These are phyloP conservation scores for Cryphonectria naterciae DNA, from an alignment of 2,329 filamentous ascomycete species.

Conservation along the genomic window DNA sequence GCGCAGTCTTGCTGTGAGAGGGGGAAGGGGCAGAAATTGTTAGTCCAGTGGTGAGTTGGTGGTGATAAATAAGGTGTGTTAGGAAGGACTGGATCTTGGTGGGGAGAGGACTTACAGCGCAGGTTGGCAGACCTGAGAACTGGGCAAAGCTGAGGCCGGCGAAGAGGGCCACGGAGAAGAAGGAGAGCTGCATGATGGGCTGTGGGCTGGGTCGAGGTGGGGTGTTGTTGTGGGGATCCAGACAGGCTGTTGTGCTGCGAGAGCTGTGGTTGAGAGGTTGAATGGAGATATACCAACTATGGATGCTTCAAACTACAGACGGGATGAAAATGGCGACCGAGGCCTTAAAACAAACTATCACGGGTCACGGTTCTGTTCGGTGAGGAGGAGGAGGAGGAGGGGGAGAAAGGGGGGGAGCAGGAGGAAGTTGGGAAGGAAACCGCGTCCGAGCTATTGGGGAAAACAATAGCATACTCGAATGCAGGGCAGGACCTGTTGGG, in stretches of 20 bases:
- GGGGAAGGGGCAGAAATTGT: not conserved
- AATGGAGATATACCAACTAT: not conserved
- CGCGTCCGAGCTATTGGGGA: not conserved
- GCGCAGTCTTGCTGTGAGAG: constrained; percentile 39
- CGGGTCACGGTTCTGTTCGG: not conserved
- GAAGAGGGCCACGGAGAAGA: constrained; percentile 54
- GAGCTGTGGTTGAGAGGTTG: not conserved
- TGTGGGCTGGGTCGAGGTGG: not conserved
- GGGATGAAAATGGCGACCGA: not conserved
- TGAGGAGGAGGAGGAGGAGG: not conserved
- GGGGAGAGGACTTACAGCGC: constrained; percentile 54
- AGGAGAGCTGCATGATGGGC: constrained; percentile 50
- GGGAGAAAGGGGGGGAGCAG: not conserved
- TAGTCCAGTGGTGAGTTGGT: not conserved
- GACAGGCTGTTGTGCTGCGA: not conserved
- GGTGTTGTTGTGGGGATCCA: not conserved
- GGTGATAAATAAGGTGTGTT: not conserved
- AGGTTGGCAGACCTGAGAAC: constrained; percentile 51
- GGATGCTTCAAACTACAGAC: not conserved
- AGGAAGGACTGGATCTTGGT: not conserved
- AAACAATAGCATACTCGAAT: not conserved
- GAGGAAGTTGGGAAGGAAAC: not conserved
- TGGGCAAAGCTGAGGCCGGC: constrained; percentile 58
- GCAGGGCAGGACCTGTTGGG: not conserved
- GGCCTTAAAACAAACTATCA: not conserved